These are phyloP conservation scores for Nicotiana knightiana DNA, from an alignment of 257 asterid genomes.

Conservation along the genomic window DNA sequence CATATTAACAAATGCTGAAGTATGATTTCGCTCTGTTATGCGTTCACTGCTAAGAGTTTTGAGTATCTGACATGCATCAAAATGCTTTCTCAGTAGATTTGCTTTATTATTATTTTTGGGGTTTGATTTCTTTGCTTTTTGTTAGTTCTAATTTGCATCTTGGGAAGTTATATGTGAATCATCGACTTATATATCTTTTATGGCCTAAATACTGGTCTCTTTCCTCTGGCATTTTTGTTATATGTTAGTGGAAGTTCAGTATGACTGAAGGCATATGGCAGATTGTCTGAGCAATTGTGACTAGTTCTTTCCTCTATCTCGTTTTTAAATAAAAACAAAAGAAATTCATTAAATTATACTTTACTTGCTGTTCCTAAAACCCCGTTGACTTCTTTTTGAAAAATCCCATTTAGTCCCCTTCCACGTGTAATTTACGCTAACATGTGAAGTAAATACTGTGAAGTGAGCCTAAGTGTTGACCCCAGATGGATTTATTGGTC, in stretches of 20 bases:
- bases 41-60: not conserved
- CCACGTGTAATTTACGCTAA: not conserved
- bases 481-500: no score
- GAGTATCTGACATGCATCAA: not conserved
- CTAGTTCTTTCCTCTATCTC: not conserved
- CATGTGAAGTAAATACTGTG: not conserved
- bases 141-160: not conserved
- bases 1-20: constrained; percentile 70
- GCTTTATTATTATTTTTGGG: not conserved
- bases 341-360: not conserved
- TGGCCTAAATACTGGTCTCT: not conserved
- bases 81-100: not conserved
- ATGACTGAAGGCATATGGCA: not conserved
- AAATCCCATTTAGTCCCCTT: not conserved
- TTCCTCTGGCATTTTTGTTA: not conserved
- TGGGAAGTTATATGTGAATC: not conserved
- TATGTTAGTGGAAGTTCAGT: not conserved
- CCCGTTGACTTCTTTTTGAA: not conserved
- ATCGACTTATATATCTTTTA: not conserved
- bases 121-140: not conserved
- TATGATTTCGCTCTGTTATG: constrained; percentile 31
- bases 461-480: not conserved
- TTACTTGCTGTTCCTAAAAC: not conserved
- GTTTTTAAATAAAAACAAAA: not conserved
- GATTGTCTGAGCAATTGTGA: not conserved